phyloP scores from a whole-genome alignment of 1,284 basidiomycete genomes.

The Phellinidium pouzarii region DNA sequence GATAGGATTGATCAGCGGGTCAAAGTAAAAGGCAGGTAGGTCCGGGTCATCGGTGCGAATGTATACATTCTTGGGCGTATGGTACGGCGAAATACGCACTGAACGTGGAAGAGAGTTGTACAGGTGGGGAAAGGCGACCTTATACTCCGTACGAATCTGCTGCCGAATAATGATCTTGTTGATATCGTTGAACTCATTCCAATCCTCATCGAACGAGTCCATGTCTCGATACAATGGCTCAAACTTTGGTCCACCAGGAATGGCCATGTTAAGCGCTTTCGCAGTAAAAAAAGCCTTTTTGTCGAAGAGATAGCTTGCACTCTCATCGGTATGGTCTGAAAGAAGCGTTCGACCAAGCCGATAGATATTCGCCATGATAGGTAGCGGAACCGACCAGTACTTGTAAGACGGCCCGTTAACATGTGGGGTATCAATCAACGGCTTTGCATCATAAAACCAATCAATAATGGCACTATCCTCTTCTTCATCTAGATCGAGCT shows the following conservation, averaged over 20 bases:
- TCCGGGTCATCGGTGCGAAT: conserved; percentile 99
- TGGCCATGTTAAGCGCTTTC: conserved; percentile 96
- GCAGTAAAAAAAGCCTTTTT: conserved; percentile 98
- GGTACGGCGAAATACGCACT: conserved; percentile 89
- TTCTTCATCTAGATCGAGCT: conserved; percentile 90
- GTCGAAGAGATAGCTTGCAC: conserved; percentile 92
- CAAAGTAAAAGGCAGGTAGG: conserved; percentile 99
- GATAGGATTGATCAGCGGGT: conserved; percentile 96
- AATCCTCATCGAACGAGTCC: conserved; percentile 97
- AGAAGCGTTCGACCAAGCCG: conserved; percentile 90
- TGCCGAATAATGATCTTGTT: conserved; percentile 99
- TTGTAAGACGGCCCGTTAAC: conserved; percentile 94
- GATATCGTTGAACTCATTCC: conserved; percentile 99
- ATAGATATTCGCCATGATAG: conserved; percentile 95
- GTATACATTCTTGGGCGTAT: conserved; percentile 95
- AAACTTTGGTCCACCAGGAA: conserved; percentile 98
- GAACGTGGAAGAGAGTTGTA: conserved; percentile 98
- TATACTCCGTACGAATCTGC: conserved; percentile 98
- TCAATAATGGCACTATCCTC: conserved; percentile 94
- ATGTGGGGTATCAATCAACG: conserved; percentile 79
- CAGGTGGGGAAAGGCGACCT: conserved; percentile 97
- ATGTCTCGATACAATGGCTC: conserved; percentile 93
- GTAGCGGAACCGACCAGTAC: conserved; percentile 82
- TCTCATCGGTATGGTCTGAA: conserved; percentile 87
- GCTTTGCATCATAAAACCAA: conserved; percentile 99